Evolutionary conservation across 2,329 filamentous ascomycete species (phyloP).

Genomic region (Ceratocystis huliohia): DNA sequence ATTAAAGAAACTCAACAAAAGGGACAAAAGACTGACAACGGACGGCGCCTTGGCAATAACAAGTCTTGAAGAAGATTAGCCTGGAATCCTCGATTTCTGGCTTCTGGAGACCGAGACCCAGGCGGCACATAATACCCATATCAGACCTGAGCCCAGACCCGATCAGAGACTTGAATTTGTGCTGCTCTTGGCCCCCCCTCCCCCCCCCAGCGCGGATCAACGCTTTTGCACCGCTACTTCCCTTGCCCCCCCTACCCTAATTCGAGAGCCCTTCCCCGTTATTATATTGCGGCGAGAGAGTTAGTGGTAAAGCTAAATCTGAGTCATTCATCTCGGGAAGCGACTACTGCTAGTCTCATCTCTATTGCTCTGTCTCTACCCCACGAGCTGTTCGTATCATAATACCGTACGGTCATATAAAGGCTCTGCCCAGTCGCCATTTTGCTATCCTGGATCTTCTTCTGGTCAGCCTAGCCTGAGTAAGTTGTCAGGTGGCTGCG

Average conservation of each 20-base stretch:
- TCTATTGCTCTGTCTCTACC: background rate
- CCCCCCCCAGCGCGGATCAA: no score
- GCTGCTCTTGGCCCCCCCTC: background rate
- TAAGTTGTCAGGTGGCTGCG: background rate
- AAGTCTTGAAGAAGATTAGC: background rate
- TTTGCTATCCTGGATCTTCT: background rate
- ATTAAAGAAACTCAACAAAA: background rate
- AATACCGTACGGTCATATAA: background rate
- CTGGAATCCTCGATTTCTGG: background rate
- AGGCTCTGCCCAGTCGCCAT: background rate
- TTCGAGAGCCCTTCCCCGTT: background rate
- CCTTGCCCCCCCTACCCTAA: background rate
- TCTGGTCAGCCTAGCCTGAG: background rate
- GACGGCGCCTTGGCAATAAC: background rate
- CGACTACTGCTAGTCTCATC: background rate
- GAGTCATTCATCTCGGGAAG: constrained; percentile 6
- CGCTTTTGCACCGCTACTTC: no score
- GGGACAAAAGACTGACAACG: background rate
- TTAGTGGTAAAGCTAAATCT: background rate
- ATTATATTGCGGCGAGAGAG: no score
- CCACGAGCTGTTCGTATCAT: background rate
- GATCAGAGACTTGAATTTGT: background rate
- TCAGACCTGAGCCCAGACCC: no score
- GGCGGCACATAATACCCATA: background rate
- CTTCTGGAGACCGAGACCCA: background rate